A percentile compares a stretch with the other conserved stretches of the same genome.
Conservation (phyloP, 352 stramenopile genomes). For the Phytophthora ramorum region DNA sequence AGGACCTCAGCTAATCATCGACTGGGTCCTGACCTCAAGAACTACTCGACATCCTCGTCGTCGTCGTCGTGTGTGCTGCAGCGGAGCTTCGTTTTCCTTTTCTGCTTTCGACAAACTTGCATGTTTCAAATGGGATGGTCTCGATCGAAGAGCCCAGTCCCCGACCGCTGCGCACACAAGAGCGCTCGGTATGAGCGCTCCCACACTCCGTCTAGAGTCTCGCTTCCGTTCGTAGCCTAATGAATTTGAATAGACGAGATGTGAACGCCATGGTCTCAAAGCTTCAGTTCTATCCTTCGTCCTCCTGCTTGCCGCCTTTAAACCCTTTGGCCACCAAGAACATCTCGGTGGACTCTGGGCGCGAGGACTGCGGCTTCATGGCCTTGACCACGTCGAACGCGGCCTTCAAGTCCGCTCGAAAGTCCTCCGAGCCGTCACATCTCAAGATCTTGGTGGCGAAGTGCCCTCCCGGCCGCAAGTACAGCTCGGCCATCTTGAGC, state of each 20-base stretch:
- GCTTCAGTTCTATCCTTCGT: background rate
- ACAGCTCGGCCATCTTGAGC: conserved; percentile 85
- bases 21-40: conserved; percentile 81
- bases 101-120: conserved; percentile 32
- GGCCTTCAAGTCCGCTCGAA: conserved; percentile 76
- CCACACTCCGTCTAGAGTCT: conserved; percentile 28
- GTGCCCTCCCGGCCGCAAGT: conserved; percentile 74
- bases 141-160: conserved; percentile 40
- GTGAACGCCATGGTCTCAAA: conserved; percentile 10
- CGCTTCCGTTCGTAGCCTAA: conserved; percentile 21
- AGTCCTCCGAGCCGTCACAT: conserved; percentile 78
- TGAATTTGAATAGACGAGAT: conserved; percentile 46
- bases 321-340: conserved; percentile 85
- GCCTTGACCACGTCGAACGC: conserved; percentile 71
- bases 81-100: conserved; percentile 31
- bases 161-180: conserved; percentile 24
- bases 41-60: conserved; percentile 35
- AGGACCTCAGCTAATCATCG: conserved; percentile 82
- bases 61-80: conserved; percentile 23
- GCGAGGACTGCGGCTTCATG: conserved; percentile 83
- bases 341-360: conserved; percentile 86
- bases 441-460: conserved; percentile 88
- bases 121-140: conserved; percentile 34
- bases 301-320: conserved; percentile 25
- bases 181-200: conserved; percentile 18